A percentile compares a stretch with the other conserved stretches of the same genome.
These are phyloP conservation scores for Chlorella sp. DNA, from an alignment of 139 green algal genomes.

Conservation along the genomic window DNA sequence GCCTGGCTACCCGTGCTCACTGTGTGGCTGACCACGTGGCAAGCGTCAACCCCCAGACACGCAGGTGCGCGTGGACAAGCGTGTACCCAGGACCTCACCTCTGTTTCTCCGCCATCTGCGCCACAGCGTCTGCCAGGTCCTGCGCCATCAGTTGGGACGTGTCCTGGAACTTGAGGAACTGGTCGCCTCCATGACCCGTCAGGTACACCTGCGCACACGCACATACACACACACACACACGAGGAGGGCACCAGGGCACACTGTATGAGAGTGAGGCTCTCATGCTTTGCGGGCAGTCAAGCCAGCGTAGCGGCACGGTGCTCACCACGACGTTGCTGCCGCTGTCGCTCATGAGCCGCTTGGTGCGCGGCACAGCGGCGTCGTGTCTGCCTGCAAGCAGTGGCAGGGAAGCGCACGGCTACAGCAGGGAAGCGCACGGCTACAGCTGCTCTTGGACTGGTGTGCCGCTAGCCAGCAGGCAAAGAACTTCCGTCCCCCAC, in stretches of 20 bases:
- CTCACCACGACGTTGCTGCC: slow-evolving; percentile 79
- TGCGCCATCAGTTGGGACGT: slow-evolving; percentile 61
- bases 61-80: too few species aligned
- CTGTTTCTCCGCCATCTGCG: slow-evolving; percentile 27
- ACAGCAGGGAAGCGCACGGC: neutral
- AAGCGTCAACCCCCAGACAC: too few species aligned
- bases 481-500: too few species aligned
- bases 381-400: slow-evolving; percentile 50
- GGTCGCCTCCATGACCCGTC: slow-evolving; percentile 83
- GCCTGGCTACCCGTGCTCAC: too few species aligned
- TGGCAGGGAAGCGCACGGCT: too few species aligned
- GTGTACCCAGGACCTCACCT: neutral
- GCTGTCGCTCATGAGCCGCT: slow-evolving; percentile 68
- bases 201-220: slow-evolving; percentile 59
- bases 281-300: too few species aligned
- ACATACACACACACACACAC: neutral
- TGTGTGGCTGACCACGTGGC: too few species aligned
- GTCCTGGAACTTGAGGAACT: slow-evolving; percentile 96
- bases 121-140: slow-evolving; percentile 12
- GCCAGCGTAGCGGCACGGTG: neutral
- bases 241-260: too few species aligned
- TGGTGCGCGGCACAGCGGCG: slow-evolving; percentile 52
- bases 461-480: too few species aligned
- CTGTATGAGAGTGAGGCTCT: too few species aligned
- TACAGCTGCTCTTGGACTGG: too few species aligned